Percentiles rank a stretch among this genome's conserved stretches.
These are phyloP conservation scores for Intubia oerlemansii DNA, from an alignment of 2,329 filamentous ascomycete genomes.

Conservation along the genomic window DNA sequence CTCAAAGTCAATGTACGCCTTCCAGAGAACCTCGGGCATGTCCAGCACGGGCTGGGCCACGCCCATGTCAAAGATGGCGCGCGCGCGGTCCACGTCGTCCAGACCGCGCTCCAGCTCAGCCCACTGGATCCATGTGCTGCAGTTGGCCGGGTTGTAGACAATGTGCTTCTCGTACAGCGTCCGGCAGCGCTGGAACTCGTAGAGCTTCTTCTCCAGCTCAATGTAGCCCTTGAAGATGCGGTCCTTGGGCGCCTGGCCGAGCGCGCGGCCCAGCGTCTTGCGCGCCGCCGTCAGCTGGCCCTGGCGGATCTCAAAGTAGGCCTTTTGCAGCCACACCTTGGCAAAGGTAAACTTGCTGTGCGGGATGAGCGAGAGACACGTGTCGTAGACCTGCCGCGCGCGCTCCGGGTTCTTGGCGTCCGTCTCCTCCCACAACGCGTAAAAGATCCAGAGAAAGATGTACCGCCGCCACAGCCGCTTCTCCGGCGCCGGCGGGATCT, in stretches of 20 bases:
- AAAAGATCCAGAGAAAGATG: conserved; percentile 96
- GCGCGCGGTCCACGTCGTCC: conserved; percentile 69
- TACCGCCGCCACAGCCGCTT: conserved; percentile 96
- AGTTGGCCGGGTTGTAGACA: conserved; percentile 77
- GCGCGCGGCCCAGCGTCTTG: conserved; percentile 73
- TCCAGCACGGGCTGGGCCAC: conserved; percentile 67
- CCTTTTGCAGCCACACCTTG: conserved; percentile 87
- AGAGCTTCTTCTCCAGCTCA: conserved; percentile 77
- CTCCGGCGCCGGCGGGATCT: conserved; percentile 84
- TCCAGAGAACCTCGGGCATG: conserved; percentile 97
- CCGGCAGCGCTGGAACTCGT: conserved; percentile 81
- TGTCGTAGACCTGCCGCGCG: conserved; percentile 75
- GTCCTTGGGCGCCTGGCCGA: conserved; percentile 92
- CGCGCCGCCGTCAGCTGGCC: conserved; percentile 59
- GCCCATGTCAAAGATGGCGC: conserved; percentile 83
- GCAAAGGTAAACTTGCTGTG: conserved; percentile 96
- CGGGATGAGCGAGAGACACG: conserved; percentile 70
- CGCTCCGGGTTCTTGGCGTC: conserved; percentile 59
- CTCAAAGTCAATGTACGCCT: conserved; percentile 96
- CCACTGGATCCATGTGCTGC: conserved; percentile 90
- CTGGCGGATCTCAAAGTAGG: conserved; percentile 83
- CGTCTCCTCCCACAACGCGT: conserved; percentile 86
- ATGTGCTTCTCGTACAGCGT: conserved; percentile 88
- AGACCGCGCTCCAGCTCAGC: conserved; percentile 81
- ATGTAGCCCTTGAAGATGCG: conserved; percentile 89